Base-by-base conservation (phyloP, 2,329 filamentous ascomycete genomes). In the Ceratocystis ficicola region DNA sequence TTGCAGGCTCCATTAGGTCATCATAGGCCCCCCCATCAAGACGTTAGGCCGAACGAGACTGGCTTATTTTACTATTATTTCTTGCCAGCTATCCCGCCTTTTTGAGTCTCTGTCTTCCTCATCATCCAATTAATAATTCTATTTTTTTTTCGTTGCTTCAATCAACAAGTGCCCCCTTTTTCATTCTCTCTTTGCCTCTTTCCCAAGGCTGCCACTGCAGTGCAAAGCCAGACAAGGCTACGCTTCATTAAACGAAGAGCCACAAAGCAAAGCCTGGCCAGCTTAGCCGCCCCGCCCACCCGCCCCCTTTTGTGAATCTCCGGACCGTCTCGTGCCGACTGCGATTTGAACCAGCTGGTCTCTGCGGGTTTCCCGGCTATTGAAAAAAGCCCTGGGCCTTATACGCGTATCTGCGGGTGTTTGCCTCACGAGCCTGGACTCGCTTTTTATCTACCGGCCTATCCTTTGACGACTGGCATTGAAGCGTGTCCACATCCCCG, bases 81-180 rank as follows among this genome's bases (percentile, higher is more conserved):
- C 32, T 36, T 36, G 32, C 32, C 10, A 36, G 20, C 20, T 12
- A 52, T 52, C 8, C 36, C 12, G n/a, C 28, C 52, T n/a, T n/a
- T 32, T 59, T 7, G 46, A n/a, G 22, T 50, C 8, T 50, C n/a
- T 32, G 7, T 59, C n/a, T 20, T 32, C 6, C 6, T 10, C 28
- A 32, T 59, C 52, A 25, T 59, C 52, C 52, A 59, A 59, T 59
- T 59, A 32, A 32, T 59, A 59, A 32, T 59, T 59, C 28, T 5
- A 8, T 59, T 59, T 57, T 30, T 55, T 57, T 30, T 30, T 57
- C 7, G 15, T 57, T 57, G 10, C 20, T 30, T 57, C 20, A 10
- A 22, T 32, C 52, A 7, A 32, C 52, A 59, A 59, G 52, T 30
- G 25, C 25, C 52, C 25, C 10, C 25, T 6, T 12, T 55, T 25